Base-by-base conservation (phyloP, 805 yeast genomes). In the Teunomyces kruisii region DNA sequence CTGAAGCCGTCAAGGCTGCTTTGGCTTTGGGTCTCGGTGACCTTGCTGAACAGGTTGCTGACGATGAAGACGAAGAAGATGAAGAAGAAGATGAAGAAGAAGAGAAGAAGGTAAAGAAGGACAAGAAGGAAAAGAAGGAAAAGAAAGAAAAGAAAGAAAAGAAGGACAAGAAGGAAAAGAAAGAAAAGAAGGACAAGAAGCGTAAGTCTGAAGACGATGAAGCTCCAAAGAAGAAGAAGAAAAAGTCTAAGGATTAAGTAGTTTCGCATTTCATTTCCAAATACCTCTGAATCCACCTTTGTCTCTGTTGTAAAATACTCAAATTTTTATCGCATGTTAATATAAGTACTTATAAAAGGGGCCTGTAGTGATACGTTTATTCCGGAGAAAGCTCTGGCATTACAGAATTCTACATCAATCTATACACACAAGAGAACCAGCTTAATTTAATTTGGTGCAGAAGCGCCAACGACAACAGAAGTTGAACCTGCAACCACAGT, bases 1-100 rank as follows among this genome's bases (percentile, higher is more conserved):
- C 92, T 35, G 96, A 89, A 57, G 98, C 98, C 55, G 87, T 94
- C 74, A 81, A 86, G 66, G 88, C 86, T 71, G 99, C 98, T 45
- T 78, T 94, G 71, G 82, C 84, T 44, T 78, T 86, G 61, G 68
- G 74, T 42, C 80, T 77, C 47, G 66, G 74, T 44, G 86, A 80
- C 56, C 67, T 71, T 48, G 75, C 63, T 50, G 71, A 73, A 54
- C 68, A 72, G 46, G 61, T 58, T 40, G 61, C 55, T 27, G 63
- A 55, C 15, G 57, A 48, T 14, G 55, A 53, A 32, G 56, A 51
- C 24, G 51, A 52, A 42, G 50, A 56, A 44, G 58, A 58, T 39
- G 49, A 55, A 30, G 45, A 49, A 22, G 57, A 61, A 57, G 58
- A 62, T 40, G 52, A 57, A 52, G 50, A 58, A 48, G 55, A 56